Conservation (phyloP, 2,329 filamentous ascomycete species). For the Ophiostoma piceae region DNA sequence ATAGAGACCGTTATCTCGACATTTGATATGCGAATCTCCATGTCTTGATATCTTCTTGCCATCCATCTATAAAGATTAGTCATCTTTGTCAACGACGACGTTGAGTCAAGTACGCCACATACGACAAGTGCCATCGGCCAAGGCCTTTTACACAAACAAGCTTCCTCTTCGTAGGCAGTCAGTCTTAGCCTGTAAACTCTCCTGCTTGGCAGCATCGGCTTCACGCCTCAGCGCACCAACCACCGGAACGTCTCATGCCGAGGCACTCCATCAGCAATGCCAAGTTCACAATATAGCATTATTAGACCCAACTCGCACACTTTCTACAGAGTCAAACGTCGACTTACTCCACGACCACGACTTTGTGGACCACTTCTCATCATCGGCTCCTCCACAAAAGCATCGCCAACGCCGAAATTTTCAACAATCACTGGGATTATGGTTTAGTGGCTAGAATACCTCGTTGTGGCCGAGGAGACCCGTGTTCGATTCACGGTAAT, state of each 20-base stretch:
- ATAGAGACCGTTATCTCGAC: background rate
- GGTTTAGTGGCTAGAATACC: constrained; percentile 29
- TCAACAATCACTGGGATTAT: constrained; percentile 20
- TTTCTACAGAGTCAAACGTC: background rate
- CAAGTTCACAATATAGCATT: background rate
- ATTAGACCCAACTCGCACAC: no score
- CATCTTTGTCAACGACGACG: background rate
- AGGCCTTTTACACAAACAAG: background rate
- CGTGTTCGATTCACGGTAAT: constrained; percentile 29
- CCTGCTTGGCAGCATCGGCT: background rate
- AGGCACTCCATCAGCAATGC: background rate
- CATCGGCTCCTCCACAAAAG: constrained; percentile 2
- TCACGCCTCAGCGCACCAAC: background rate
- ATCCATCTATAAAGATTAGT: background rate
- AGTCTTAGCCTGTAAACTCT: background rate
- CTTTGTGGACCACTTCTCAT: background rate
- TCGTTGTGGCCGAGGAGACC: constrained; percentile 29
- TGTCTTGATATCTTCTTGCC: background rate
- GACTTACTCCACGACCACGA: background rate
- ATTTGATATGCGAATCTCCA: background rate
- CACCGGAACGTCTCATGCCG: constrained; percentile 1
- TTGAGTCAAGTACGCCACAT: background rate
- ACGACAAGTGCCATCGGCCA: background rate
- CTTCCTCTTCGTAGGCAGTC: background rate
- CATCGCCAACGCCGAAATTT: background rate